Evolutionary conservation across 139 green algal species (phyloP).

Genomic region (Limnomonas spitsbergensis): DNA sequence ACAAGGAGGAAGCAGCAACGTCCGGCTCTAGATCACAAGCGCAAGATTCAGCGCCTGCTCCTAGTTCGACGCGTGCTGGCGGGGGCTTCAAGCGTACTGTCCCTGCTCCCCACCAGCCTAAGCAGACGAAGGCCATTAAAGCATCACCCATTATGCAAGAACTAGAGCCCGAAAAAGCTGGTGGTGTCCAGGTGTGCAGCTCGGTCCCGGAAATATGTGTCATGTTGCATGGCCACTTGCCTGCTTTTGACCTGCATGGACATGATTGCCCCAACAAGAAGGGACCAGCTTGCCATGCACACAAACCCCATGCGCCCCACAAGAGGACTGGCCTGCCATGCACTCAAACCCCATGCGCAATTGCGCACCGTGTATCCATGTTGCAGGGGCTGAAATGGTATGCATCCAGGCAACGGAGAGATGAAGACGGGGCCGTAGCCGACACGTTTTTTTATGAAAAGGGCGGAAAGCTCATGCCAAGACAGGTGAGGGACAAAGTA

Average conservation of each 20-base stretch:
- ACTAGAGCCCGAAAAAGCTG: not conserved
- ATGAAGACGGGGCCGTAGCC: not conserved
- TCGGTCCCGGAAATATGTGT: no score
- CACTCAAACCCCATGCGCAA: no score
- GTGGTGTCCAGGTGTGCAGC: not conserved
- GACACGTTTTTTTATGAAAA: not conserved
- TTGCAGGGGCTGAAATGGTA: not conserved
- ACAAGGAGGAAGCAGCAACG: no score
- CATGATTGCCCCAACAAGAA: no score
- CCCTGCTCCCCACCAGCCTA: not conserved
- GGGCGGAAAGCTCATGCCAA: not conserved
- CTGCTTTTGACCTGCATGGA: no score
- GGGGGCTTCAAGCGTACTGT: not conserved
- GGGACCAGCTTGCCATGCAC: no score
- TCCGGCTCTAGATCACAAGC: no score
- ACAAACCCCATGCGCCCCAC: no score
- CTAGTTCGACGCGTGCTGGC: not conserved
- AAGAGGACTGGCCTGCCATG: no score
- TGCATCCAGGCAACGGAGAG: not conserved
- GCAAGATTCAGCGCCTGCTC: not conserved
- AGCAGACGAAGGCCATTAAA: not conserved
- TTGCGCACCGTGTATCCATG: no score
- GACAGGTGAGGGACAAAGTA: not conserved
- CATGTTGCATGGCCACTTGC: no score
- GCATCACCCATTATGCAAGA: not conserved